Evolutionary conservation across 345 rosid species (phyloP).

Genomic region (Populus nigra): DNA sequence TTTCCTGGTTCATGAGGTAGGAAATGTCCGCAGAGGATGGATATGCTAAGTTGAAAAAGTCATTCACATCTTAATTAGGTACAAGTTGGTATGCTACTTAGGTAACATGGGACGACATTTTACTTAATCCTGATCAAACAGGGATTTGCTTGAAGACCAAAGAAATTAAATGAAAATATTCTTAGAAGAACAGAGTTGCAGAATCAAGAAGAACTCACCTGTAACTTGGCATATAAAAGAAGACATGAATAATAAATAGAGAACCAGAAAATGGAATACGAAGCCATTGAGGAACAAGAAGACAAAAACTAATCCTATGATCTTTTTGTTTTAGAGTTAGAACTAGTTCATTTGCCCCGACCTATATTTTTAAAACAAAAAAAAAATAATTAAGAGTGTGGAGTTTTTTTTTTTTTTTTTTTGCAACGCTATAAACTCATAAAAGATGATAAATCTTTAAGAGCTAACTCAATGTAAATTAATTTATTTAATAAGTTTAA

Average conservation of each 20-base stretch:
- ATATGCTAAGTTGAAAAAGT: background rate
- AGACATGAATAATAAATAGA: constrained; percentile 31
- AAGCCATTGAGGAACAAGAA: constrained; percentile 51
- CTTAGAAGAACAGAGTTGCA: background rate
- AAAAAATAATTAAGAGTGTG: fast-evolving
- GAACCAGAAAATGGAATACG: constrained; percentile 33
- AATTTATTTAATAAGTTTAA: too few relatives aligned
- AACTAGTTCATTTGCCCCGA: too few relatives aligned
- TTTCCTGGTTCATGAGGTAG: background rate
- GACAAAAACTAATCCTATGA: constrained; percentile 11
- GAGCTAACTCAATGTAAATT: too few relatives aligned
- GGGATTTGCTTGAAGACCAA: too few relatives aligned
- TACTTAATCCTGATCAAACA: too few relatives aligned
- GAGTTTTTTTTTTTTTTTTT: too few relatives aligned
- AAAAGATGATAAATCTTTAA: too few relatives aligned
- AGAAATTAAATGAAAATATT: background rate
- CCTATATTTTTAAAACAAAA: too few relatives aligned
- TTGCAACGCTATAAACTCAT: too few relatives aligned
- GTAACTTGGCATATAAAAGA: constrained; percentile 24
- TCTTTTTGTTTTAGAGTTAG: background rate
- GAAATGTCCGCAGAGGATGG: background rate
- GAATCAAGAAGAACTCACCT: constrained; percentile 21
- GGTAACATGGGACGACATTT: background rate
- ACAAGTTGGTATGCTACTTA: background rate
- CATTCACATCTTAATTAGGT: too few relatives aligned